Evolutionary conservation across 2,329 filamentous ascomycete genomes (phyloP), one percentile per base, ranked within the genome.

Genomic region (Akanthomyces muscarius): DNA sequence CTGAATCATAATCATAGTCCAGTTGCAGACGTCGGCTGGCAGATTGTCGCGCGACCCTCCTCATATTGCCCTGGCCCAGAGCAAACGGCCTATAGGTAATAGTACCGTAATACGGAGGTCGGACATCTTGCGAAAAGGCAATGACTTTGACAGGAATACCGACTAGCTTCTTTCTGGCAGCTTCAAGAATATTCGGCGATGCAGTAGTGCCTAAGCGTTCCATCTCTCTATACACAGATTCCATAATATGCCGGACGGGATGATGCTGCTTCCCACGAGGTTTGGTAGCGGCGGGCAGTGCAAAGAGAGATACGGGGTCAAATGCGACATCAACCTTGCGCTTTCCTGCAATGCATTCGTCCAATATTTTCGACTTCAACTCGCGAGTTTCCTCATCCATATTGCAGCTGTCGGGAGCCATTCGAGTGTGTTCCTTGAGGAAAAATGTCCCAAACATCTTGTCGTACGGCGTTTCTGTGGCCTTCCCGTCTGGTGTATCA

Each of bases 1-100:
- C 91, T 3, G 90, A 94, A 70, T 95, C 91, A 71, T 94, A 92
- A 66, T 92, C 90, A 72, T 96, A 96, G 68, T 91, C 82, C 4
- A 90, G 81, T 5, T 87, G 84, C 1, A 92, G 76, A n/a, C 79
- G 76, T 65, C 82, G 73, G 68, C 78, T 73, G 69, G 80, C 68
- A 65, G 90, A 79, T 72, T 85, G 77, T 70, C 84, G 72, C 64
- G 84, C 83, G 7, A 87, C 72, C 53, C 74, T 78, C 4, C 71
- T 71, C 65, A 87, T 79, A 36, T 83, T 81, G 1, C 80, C 71
- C 18, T 68, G 68, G 1, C 76, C 80, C 50, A 76, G 75, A 56
- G 71, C 79, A 65, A 70, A 76, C 16, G 85, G 83, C 5, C 82
- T 79, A 61, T 83, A 84, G 1, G 89, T 92, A 50, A 87, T 81